phyloP scores from a whole-genome alignment of 257 asterid species.

The Capsicum rhomboideum region DNA sequence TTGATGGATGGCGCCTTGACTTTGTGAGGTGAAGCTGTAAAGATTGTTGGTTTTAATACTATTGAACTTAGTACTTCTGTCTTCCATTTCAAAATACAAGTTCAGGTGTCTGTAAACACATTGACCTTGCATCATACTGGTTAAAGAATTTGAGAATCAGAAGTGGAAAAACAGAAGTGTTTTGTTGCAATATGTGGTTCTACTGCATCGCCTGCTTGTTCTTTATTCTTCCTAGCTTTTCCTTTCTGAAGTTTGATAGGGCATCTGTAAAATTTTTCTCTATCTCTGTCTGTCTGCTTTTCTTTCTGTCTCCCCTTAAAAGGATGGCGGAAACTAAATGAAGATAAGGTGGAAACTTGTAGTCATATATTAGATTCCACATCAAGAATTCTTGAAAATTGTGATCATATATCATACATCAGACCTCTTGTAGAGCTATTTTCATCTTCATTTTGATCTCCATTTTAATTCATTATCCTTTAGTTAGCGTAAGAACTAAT shows the following conservation, averaged over 20 bases:
- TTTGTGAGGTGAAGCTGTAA: conserved; percentile 30
- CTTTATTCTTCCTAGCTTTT: background rate
- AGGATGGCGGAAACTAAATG: background rate
- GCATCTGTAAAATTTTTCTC: background rate
- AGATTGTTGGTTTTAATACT: background rate
- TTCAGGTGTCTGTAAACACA: background rate
- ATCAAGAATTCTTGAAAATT: background rate
- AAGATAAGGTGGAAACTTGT: background rate
- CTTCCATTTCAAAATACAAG: background rate
- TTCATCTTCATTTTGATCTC: background rate
- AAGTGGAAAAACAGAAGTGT: background rate
- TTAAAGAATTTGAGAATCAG: background rate
- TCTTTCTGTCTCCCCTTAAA: background rate
- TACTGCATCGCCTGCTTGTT: background rate
- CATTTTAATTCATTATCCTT: background rate
- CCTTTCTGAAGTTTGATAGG: background rate
- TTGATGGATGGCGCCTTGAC: conserved; percentile 60
- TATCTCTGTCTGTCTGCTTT: background rate
- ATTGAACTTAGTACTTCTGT: background rate
- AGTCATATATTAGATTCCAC: background rate
- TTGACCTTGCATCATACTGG: background rate
- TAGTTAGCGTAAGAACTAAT: background rate
- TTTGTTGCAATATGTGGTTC: background rate
- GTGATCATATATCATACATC: background rate
- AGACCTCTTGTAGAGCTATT: background rate